Percentiles rank a stretch among this genome's conserved stretches.
Conservation (phyloP, 1,284 basidiomycete genomes). For the Papiliotrema flavescens region DNA sequence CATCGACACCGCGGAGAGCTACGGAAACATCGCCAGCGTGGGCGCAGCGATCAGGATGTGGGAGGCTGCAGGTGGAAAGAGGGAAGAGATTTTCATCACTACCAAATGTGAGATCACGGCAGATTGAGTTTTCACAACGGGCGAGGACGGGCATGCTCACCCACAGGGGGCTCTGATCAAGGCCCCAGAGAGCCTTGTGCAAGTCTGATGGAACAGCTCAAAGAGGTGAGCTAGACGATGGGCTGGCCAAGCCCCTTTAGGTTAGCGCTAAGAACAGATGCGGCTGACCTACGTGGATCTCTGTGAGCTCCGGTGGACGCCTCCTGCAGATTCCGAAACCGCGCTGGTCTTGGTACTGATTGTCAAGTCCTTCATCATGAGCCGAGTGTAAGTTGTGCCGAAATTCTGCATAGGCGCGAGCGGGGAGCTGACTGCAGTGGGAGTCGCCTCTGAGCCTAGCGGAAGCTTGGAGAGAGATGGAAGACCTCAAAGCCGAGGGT, state of each 20-base stretch:
- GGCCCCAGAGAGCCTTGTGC: background rate
- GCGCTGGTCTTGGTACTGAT: too few species aligned
- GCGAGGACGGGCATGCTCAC: background rate
- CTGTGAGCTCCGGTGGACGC: too few species aligned
- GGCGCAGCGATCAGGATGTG: constrained; percentile 4
- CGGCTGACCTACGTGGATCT: constrained; percentile 1
- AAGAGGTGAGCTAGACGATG: background rate
- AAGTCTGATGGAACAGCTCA: background rate
- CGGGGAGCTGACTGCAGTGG: background rate
- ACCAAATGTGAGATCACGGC: constrained; percentile 5
- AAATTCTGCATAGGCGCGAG: too few species aligned
- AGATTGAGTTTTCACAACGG: too few species aligned
- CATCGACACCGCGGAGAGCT: constrained; percentile 63
- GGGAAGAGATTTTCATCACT: constrained; percentile 7
- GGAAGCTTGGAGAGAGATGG: constrained; percentile 62
- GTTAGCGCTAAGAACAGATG: background rate
- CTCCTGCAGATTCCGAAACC: too few species aligned
- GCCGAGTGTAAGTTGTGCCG: too few species aligned
- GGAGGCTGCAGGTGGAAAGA: background rate
- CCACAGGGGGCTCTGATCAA: background rate
- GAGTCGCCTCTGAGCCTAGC: background rate
- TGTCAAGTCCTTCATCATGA: too few species aligned
- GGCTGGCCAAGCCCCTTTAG: background rate
- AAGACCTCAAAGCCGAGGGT: constrained; percentile 61
- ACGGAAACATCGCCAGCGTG: constrained; percentile 2